Percentiles rank a stretch among this genome's conserved stretches.
Evolutionary conservation across 495 filamentous ascomycete species (phyloP).

Genomic region (Saxophila tyrrhenica): DNA sequence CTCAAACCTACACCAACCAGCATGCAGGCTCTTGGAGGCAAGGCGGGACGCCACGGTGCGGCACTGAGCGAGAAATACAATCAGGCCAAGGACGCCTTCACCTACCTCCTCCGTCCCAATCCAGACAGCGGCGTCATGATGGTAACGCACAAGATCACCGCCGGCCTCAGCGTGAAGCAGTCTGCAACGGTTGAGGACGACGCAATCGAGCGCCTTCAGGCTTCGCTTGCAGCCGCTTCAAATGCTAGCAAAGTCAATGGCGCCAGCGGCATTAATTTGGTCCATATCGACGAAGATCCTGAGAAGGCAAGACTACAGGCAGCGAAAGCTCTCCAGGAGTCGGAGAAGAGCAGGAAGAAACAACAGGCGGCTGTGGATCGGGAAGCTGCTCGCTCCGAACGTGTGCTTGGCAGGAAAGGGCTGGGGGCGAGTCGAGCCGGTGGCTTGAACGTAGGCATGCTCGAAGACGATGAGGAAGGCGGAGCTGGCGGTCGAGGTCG

Average conservation of each 20-base stretch:
- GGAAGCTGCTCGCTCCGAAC: slow-evolving; percentile 46
- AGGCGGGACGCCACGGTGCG: slow-evolving; percentile 14
- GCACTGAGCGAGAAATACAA: slow-evolving; percentile 38
- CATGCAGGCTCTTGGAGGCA: slow-evolving; percentile 2
- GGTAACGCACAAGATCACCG: slow-evolving; percentile 68
- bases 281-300: slow-evolving; percentile 56
- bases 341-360: slow-evolving; percentile 18
- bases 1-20: slow-evolving; percentile 39
- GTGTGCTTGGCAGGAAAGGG: slow-evolving; percentile 33
- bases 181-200: slow-evolving; percentile 61
- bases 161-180: slow-evolving; percentile 60
- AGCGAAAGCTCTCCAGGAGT: slow-evolving; percentile 37
- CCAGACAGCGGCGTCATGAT: slow-evolving; percentile 58
- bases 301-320: slow-evolving; percentile 67
- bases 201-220: slow-evolving; percentile 63
- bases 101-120: slow-evolving; percentile 68
- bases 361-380: slow-evolving; percentile 39
- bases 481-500: slow-evolving; percentile 36
- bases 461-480: slow-evolving; percentile 65
- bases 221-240: slow-evolving; percentile 51
- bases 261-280: slow-evolving; percentile 40
- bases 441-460: slow-evolving; percentile 56
- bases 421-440: slow-evolving; percentile 36
- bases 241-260: slow-evolving; percentile 47
- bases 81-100: slow-evolving; percentile 62